These are phyloP conservation scores for Maudiozyma serrabonitensis DNA, from an alignment of 805 yeast genomes.

Conservation along the genomic window DNA sequence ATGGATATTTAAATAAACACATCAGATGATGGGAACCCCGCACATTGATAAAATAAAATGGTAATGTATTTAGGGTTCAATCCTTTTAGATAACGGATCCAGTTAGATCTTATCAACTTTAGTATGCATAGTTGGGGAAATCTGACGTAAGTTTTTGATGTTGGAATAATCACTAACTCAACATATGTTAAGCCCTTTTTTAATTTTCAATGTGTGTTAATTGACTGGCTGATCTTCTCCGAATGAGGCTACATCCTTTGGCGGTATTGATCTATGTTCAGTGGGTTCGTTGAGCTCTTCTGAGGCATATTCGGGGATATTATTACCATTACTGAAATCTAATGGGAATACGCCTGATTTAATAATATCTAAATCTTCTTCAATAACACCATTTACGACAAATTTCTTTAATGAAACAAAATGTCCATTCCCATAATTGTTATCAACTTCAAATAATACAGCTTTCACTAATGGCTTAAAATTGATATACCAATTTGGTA, in stretches of 20 bases:
- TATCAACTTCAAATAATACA: conserved; percentile 24
- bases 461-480: conserved; percentile 26
- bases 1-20: too few relatives aligned
- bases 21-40: too few relatives aligned
- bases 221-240: not conserved
- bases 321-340: conserved; percentile 7
- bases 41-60: too few relatives aligned
- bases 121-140: too few relatives aligned
- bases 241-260: not conserved
- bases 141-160: too few relatives aligned
- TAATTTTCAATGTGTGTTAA: not conserved
- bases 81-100: too few relatives aligned
- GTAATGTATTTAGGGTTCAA: too few relatives aligned
- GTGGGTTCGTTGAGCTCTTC: not conserved
- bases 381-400: conserved; percentile 35
- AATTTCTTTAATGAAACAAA: conserved; percentile 33
- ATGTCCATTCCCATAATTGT: conserved; percentile 31
- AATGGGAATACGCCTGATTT: conserved; percentile 13
- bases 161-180: too few relatives aligned
- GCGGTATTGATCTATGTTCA: not conserved
- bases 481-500: conserved; percentile 27
- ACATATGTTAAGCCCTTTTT: not conserved
- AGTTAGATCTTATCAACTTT: too few relatives aligned
- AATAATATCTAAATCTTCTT: conserved; percentile 26
- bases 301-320: conserved; percentile 13